Evolutionary conservation across 2,329 filamentous ascomycete genomes (phyloP), one percentile per base, ranked within the genome.

Genomic region (Stagonosporopsis chrysanthemi): DNA sequence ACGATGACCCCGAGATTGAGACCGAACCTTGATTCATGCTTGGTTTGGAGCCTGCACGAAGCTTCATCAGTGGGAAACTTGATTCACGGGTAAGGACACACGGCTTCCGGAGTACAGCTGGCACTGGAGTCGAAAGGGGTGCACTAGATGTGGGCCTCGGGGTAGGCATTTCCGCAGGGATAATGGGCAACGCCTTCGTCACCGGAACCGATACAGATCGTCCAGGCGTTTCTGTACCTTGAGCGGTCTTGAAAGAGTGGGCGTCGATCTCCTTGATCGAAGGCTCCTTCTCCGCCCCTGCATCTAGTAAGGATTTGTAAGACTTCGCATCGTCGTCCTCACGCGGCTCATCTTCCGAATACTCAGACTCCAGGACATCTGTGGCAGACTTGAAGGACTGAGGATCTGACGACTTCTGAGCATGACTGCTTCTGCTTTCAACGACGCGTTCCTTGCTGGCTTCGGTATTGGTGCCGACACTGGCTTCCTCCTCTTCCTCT

Each of bases 361-460:
- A 41, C 26, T 48, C 48, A 31, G 52, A 41, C n/a, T 70, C 61
- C 7, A 62, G 52, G 14, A 63, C 41, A 49, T 68, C 62, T 6
- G 67, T 69, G 35, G 68, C 73, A 26, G 72, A 71, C 49, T 74
- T 74, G 63, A 72, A 75, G 6, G 73, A 75, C 47, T 72, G 67
- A 33, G 68, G 67, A 44, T 73, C 70, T 6, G 68, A 75, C 11
- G 68, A 68, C 51, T 69, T 70, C 24, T 67, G 63, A n/a, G 57
- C 53, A 58, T 74, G 69, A 24, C 59, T 63, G 55, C 61, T 67
- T 17, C 46, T 64, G 49, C 50, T 63, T 15, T 67, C 62, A 17
- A 28, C 26, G 15, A 14, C 17, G 23, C 36, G 36, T 7, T 35
- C 51, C 12, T 42, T 28, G 31, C 19, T 24, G 7, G 41, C 9